phyloP scores from a whole-genome alignment of 306 rosid species.

The Leucaena leucocephala region DNA sequence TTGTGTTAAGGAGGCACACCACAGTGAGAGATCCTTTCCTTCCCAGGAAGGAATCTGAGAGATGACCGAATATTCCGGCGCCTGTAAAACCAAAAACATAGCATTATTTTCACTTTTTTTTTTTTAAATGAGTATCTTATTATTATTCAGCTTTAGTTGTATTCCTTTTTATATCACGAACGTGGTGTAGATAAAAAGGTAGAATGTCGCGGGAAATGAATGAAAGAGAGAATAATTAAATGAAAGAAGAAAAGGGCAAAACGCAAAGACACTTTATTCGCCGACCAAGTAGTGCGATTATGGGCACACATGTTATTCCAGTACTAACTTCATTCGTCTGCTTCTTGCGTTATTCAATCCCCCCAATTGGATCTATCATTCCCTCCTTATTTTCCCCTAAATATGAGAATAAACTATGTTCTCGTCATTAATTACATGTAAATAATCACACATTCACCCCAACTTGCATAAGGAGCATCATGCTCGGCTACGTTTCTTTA shows the following conservation, averaged over 20 bases:
- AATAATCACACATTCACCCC: too few species aligned
- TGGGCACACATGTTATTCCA: background rate
- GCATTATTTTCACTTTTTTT: too few species aligned
- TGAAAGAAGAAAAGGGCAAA: background rate
- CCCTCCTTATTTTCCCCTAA: background rate
- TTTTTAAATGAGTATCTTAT: background rate
- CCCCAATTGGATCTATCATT: too few species aligned
- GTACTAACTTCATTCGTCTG: too few species aligned
- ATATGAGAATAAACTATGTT: background rate
- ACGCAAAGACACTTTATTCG: background rate
- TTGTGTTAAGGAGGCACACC: conserved; percentile 70
- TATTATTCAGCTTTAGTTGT: too few species aligned
- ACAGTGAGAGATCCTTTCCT: conserved; percentile 76
- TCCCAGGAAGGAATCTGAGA: conserved; percentile 80
- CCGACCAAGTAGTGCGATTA: background rate
- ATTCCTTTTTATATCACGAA: background rate
- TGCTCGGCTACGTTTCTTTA: too few species aligned
- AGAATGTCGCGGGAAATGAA: background rate
- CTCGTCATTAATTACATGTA: too few species aligned
- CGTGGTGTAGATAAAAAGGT: background rate
- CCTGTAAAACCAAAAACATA: conserved; percentile 47
- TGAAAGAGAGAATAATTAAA: background rate
- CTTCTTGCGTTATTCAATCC: background rate
- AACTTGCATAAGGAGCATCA: too few species aligned
- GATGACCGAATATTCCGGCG: conserved; percentile 91